Evolutionary conservation across 163 green algal genomes (phyloP), one percentile per base, ranked within the genome.

Genomic region (Volvox carteri): DNA sequence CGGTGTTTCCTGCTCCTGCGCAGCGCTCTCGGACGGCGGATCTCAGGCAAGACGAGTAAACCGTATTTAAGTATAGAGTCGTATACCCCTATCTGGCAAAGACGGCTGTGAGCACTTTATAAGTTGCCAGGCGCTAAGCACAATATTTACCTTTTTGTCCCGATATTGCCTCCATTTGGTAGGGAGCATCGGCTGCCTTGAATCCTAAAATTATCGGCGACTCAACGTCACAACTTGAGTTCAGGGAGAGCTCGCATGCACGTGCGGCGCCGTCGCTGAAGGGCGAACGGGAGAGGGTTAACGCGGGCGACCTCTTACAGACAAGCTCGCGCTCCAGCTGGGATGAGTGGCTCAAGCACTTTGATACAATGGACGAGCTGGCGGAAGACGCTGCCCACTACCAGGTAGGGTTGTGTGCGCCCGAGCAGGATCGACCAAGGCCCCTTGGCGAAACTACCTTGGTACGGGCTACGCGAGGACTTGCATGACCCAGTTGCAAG

Each of bases 291-390:
- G 80, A 87, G 44, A 54, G 62, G n/a, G 62, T 87, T 5, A 48
- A 70, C 42, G 44, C 60, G 0, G 65, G 60, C 30, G 62, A 78
- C 12, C 21, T 68, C 39, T 9, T 62, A 2, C 30, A 37, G 19
- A 52, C 8, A 19, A 67, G 44, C 19, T 72, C 68, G 9, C 75
- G 52, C 0, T 73, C 77, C 48, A 92, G 84, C 46, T 93, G 90
- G 90, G 88, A 87, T 33, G 58, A 78, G 33, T 92, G 90, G 90
- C 81, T 86, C 1, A 48, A 87, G 44, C 86, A 91, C 74, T 93
- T 95, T 62, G 73, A 89, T 16, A 23, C 84, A 2, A 92, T 95
- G 84, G 93, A 95, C 65, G 42, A 91, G 8, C 39, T 73, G 21
- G 76, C 68, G 0, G 75, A 92, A 37, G 73, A 91, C 19, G 56